Evolutionary conservation across 345 rosid genomes (phyloP).

Genomic region (Bruguiera sexangula): DNA sequence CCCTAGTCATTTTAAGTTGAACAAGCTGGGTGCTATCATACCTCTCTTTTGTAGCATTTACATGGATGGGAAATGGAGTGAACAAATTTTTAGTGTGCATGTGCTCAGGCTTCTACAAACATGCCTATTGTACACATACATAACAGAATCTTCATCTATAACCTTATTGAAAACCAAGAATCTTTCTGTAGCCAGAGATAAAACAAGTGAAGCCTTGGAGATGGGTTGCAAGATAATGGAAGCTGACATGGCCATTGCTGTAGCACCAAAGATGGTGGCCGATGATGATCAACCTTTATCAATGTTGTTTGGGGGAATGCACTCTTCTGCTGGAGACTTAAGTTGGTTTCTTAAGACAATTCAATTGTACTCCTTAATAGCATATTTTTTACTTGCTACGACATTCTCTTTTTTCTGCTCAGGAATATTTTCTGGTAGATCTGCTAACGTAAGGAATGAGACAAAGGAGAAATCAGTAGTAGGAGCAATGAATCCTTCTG

Average conservation of each 20-base stretch:
- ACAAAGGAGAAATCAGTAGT: not conserved
- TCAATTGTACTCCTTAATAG: not conserved
- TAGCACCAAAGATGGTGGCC: not conserved
- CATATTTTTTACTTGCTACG: not conserved
- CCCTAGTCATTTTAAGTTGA: too few species aligned
- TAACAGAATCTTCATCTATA: too few species aligned
- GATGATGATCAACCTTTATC: constrained; percentile 17
- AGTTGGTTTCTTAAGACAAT: not conserved
- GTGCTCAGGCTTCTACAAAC: too few species aligned
- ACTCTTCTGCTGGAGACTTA: constrained; percentile 2
- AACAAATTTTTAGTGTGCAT: too few species aligned
- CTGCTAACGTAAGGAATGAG: not conserved
- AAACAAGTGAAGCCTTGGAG: constrained; percentile 15
- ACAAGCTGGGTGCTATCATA: too few species aligned
- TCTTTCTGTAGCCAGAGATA: constrained; percentile 11
- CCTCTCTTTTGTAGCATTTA: too few species aligned
- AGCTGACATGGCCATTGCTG: not conserved
- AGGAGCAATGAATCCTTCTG: not conserved
- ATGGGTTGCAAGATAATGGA: constrained; percentile 2
- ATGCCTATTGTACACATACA: too few species aligned
- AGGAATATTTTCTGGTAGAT: not conserved
- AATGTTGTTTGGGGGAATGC: not conserved
- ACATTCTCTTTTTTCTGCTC: not conserved
- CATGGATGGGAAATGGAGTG: too few species aligned
- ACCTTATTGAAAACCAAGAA: not conserved